Conservation (phyloP, 192 early-diverging fungal species). For the Jimgerdemannia lactiflua region DNA sequence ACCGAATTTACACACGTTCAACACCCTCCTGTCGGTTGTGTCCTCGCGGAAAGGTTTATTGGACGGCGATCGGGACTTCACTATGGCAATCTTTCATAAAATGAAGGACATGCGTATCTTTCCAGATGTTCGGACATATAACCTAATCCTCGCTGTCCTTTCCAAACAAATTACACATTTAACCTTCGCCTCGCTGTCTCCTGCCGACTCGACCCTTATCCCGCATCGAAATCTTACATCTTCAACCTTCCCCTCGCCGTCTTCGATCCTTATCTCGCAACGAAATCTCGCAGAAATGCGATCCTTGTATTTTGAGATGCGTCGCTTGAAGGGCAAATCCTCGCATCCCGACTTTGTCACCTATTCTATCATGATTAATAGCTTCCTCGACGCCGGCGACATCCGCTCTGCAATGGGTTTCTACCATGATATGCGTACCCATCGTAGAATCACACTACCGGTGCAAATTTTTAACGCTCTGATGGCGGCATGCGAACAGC, state of each 20-base stretch:
- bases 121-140: slow-evolving; percentile 22
- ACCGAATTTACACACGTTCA: slow-evolving; percentile 21
- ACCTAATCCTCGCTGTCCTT: slow-evolving; percentile 13
- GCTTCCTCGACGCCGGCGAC: slow-evolving; percentile 3
- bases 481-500: neutral
- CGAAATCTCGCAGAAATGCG: slow-evolving; percentile 12
- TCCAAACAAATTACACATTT: neutral
- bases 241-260: neutral
- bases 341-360: slow-evolving; percentile 23
- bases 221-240: neutral
- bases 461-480: neutral
- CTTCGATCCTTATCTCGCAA: neutral
- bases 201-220: neutral
- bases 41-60: neutral
- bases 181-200: neutral
- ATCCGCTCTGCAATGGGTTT: neutral
- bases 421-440: neutral
- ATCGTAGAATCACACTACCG: neutral
- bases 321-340: neutral
- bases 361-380: slow-evolving; percentile 25
- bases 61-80: neutral
- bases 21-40: slow-evolving; percentile 13
- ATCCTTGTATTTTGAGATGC: slow-evolving; percentile 17
- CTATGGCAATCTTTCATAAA: slow-evolving; percentile 12
- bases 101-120: slow-evolving; percentile 3